Base-by-base conservation (phyloP, 2,329 filamentous ascomycete genomes). In the Teratosphaeria gauchensis region DNA sequence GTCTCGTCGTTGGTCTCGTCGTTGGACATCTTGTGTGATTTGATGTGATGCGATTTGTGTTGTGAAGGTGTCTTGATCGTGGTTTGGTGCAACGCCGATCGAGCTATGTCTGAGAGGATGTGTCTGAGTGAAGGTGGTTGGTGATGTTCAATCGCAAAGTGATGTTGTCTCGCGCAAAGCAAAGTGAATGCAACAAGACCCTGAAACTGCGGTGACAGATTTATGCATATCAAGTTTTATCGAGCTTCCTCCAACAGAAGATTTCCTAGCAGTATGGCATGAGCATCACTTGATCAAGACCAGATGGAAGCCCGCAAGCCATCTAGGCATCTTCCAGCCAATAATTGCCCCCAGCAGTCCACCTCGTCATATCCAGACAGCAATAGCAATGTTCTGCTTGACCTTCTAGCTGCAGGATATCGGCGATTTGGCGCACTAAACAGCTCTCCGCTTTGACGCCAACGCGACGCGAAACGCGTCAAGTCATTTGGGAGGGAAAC, bases 21-120 rank as follows among this genome's bases (percentile, higher is more conserved):
- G 46, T 42, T 32, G 60, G 65, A 66, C 67, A 69, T 69, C 58
- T 57, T 66, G 55, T 57, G 19, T 51, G 14, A 30, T 51, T 30
- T 57, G 58, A 12, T 54, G 56, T 55, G 42, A 48, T 48, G 42
- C 16, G 42, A 19, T 48, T n/a, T 19, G 42, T 2, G 42, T 48
- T 16, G 6, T 6, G n/a, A 11, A 35, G 33, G 8, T 35, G 33
- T n/a, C 2, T 56, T 53, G 55, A 52, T 48, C 24, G 28, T 11
- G 53, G 31, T 56, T 54, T 33, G 4, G 31, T 30, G 24, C 19
- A 24, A 19, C 21, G 6, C 8, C 19, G 19, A 19, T 48, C 0
- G 9, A 8, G 0, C 4, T 2, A 6, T 48, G 42, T 48, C 7
- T 5, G 16, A 3, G 42, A 48, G 42, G 9, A 48, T 12, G 35